These are phyloP conservation scores for Vicia faba DNA, from an alignment of 306 rosid genomes.

Conservation along the genomic window DNA sequence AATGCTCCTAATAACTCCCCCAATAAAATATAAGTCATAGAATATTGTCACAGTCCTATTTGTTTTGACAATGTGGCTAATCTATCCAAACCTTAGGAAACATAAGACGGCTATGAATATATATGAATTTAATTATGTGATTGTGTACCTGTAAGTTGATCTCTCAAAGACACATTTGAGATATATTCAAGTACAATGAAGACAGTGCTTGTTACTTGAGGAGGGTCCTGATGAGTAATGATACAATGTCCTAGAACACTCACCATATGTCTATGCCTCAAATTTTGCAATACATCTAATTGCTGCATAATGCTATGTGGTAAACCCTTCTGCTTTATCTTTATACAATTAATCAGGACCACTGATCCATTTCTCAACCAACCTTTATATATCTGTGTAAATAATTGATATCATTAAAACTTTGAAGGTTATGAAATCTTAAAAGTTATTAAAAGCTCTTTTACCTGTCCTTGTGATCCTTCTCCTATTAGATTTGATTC, in stretches of 20 bases:
- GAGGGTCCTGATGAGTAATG: conserved; percentile 66
- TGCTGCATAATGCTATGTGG: conserved; percentile 58
- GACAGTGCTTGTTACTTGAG: conserved; percentile 58
- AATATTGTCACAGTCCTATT: too few species aligned
- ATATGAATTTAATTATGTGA: neutral
- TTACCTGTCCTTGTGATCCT: conserved; percentile 81
- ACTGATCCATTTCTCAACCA: conserved; percentile 71
- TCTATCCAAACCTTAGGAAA: too few species aligned
- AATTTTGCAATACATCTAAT: conserved; percentile 60
- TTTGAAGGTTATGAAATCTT: neutral
- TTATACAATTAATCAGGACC: conserved; percentile 62
- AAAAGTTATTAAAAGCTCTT: conserved; percentile 5
- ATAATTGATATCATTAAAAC: neutral
- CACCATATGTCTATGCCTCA: conserved; percentile 90
- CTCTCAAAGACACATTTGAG: conserved; percentile 68
- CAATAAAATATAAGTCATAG: too few species aligned
- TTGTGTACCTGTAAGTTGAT: conserved; percentile 68
- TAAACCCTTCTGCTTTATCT: conserved; percentile 63
- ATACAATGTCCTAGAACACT: conserved; percentile 84
- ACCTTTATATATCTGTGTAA: conserved; percentile 68
- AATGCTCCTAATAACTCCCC: too few species aligned
- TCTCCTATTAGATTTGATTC: conserved; percentile 55
- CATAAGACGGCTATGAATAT: too few species aligned
- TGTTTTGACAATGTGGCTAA: too few species aligned
- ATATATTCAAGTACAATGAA: conserved; percentile 66